phyloP scores from a whole-genome alignment of 164 flowering plant genomes.

The Akebia trifoliata region DNA sequence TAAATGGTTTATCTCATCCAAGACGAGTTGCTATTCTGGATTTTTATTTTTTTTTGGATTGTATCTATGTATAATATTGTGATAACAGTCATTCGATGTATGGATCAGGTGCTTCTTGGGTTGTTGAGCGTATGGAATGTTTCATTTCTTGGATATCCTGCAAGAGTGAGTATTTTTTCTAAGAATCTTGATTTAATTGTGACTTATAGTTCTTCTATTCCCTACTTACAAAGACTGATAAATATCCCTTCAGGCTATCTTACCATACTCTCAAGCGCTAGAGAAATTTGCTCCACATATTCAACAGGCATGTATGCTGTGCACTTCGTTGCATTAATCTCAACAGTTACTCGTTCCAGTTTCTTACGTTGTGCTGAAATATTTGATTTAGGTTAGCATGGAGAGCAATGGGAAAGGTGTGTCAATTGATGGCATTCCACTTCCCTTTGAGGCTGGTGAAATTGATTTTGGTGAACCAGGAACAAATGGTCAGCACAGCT shows the following conservation, averaged over 20 bases:
- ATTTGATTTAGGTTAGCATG: constrained; percentile 79
- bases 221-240: neutral
- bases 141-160: constrained; percentile 87
- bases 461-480: constrained; percentile 99
- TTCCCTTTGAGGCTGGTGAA: constrained; percentile 93
- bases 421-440: constrained; percentile 87
- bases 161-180: constrained; percentile 62
- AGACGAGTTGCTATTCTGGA: too few species aligned
- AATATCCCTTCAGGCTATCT: constrained; percentile 64
- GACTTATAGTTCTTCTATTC: neutral
- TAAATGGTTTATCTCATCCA: too few species aligned
- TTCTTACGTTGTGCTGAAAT: constrained; percentile 2
- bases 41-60: too few species aligned
- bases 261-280: constrained; percentile 89
- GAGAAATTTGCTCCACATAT: constrained; percentile 98
- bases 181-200: neutral
- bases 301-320: constrained; percentile 59
- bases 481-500: constrained; percentile 98
- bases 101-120: constrained; percentile 79
- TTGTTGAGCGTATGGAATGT: constrained; percentile 95
- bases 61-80: neutral
- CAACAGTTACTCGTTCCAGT: neutral
- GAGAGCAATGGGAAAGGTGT: constrained; percentile 99
- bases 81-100: too few species aligned
- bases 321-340: constrained; percentile 2